Base-by-base conservation (phyloP, 768 basidiomycete species). In the Trametopsis cervina region DNA sequence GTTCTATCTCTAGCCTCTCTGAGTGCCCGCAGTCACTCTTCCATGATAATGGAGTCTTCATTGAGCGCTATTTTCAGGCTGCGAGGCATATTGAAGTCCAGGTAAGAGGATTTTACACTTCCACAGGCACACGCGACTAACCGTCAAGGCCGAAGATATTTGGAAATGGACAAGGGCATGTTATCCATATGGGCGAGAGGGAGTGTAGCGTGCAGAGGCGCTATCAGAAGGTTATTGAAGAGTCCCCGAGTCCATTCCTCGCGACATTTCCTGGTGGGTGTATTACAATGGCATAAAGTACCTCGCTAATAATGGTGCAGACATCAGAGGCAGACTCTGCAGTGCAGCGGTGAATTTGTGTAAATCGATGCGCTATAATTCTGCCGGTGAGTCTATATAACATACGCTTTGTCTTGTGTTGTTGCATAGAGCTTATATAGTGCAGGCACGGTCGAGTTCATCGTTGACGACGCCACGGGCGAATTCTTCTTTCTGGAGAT, bases 141-240 rank as follows among this genome's bases (percentile, higher is more conserved):
- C 21, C 36, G 2, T 26, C 24, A n/a, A 9, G 7, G 36, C 4
- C n/a, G 10, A 24, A 81, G 80, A 73, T 85, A 0, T 84, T 85
- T 52, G 84, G 84, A 12, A 76, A 87, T 57, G 84, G 82, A 0
- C 35, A 60, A 0, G 79, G 78, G 2, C 65, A 75, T 38, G 77
- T 76, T 10, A 65, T 83, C 4, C 79, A 83, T 53, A 74, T 83
- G 68, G 78, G 80, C 29, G 83, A 85, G 57, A 70, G 84, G 12
- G 84, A 87, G 59, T 85, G 84, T 54, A 82, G 79, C 41, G 63
- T 82, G 7, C 84, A 87, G 56, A 67, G 84, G 24, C 65, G 83
- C 24, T 79, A 85, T 53, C 84, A 87, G 60, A 87, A 87, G 58
- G 72, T 87, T 2, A 75, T 87, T 20, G 84, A 87, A 53, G 84